Conservation (phyloP, 192 early-diverging fungal genomes). For the Backusella circina region DNA sequence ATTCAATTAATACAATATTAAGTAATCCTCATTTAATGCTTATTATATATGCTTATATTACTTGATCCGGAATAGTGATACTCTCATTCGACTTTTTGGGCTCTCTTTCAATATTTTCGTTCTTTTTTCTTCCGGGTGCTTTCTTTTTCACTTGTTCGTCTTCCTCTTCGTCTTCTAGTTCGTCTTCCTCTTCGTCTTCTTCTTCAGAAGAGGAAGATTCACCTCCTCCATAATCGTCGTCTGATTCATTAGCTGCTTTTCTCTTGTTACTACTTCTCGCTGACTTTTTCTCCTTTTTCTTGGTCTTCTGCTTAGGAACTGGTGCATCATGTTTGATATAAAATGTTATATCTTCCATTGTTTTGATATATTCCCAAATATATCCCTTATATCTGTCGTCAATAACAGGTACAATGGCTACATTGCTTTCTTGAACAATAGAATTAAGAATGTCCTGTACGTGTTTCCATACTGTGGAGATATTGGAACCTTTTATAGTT, state of each 20-base stretch:
- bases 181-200: neutral
- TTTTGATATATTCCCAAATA: conserved; percentile 8
- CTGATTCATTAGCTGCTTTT: neutral
- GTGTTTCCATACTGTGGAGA: conserved; percentile 6
- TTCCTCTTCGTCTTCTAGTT: neutral
- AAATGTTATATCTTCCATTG: neutral
- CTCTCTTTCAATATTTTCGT: neutral
- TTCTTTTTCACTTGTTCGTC: neutral
- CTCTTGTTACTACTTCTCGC: neutral
- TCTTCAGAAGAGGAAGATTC: neutral
- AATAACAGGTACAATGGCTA: neutral
- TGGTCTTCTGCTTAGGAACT: neutral
- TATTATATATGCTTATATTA: neutral
- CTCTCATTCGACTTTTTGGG: neutral
- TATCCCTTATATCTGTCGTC: conserved; percentile 11
- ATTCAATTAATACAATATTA: neutral
- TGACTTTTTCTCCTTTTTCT: neutral
- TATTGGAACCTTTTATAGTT: conserved; percentile 1
- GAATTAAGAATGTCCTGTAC: neutral
- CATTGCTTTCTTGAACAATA: neutral
- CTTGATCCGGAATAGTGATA: neutral
- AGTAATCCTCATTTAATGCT: neutral
- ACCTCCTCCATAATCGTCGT: neutral
- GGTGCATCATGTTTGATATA: neutral
- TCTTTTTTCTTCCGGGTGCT: neutral